Evolutionary conservation across 768 basidiomycete species (phyloP).

Genomic region (Hericium coralloides): DNA sequence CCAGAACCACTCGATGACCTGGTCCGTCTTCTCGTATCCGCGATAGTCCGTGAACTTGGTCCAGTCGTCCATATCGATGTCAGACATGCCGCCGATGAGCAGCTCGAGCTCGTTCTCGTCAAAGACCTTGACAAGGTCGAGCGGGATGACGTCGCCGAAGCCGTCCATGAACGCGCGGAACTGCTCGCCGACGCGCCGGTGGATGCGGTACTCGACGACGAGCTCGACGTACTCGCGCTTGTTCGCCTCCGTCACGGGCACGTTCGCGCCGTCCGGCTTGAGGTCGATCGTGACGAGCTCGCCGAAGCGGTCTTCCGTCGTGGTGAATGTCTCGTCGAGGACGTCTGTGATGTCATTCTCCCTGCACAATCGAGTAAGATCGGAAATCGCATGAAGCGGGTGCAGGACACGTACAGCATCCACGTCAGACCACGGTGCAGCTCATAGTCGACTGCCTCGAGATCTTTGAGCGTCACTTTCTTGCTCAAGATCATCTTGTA

Average conservation of each 20-base stretch:
- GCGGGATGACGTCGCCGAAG: slow-evolving; percentile 74
- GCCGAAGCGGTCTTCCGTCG: slow-evolving; percentile 68
- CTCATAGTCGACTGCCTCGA: slow-evolving; percentile 63
- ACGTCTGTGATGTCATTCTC: slow-evolving; percentile 72
- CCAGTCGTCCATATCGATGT: slow-evolving; percentile 69
- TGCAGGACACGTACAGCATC: slow-evolving; percentile 53
- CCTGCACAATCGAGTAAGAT: slow-evolving; percentile 24
- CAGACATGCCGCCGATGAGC: slow-evolving; percentile 77
- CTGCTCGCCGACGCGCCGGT: slow-evolving; percentile 73
- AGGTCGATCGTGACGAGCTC: slow-evolving; percentile 62
- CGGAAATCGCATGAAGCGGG: not conserved
- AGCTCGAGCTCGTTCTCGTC: slow-evolving; percentile 87
- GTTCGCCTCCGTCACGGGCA: slow-evolving; percentile 64
- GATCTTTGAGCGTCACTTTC: slow-evolving; percentile 47
- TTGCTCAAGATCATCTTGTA: slow-evolving; percentile 73
- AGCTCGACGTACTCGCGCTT: slow-evolving; percentile 72
- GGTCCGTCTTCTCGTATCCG: slow-evolving; percentile 77
- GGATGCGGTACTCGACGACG: slow-evolving; percentile 78
- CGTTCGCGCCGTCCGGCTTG: slow-evolving; percentile 48
- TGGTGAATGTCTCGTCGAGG: slow-evolving; percentile 64
- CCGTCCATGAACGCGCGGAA: slow-evolving; percentile 83
- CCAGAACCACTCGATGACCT: slow-evolving; percentile 96
- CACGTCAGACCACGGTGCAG: slow-evolving; percentile 59
- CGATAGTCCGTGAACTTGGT: slow-evolving; percentile 91
- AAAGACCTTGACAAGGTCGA: slow-evolving; percentile 80